Conservation (phyloP, 768 basidiomycete genomes). For the Tricholoma saponaceum region DNA sequence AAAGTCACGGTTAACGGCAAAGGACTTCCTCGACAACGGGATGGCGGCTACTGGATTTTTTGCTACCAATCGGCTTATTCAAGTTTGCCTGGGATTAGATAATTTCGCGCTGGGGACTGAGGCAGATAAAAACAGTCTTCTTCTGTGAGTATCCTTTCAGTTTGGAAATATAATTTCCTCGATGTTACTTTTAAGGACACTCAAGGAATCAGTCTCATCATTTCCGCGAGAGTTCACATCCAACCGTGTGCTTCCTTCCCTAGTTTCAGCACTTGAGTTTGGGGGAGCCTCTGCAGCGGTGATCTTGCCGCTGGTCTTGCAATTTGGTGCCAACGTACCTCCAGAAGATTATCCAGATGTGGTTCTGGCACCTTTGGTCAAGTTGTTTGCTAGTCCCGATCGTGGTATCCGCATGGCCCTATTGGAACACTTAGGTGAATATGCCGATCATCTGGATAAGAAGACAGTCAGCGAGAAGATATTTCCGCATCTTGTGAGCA, state of each 20-base stretch:
- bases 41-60: constrained; percentile 85
- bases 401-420: constrained; percentile 93
- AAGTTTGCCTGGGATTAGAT: constrained; percentile 81
- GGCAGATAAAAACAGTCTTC: constrained; percentile 66
- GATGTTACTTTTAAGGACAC: constrained; percentile 38
- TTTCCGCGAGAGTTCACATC: constrained; percentile 86
- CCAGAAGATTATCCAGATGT: constrained; percentile 64
- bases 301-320: constrained; percentile 82
- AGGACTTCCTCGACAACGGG: constrained; percentile 76
- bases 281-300: constrained; percentile 72
- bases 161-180: constrained; percentile 4
- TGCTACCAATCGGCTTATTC: constrained; percentile 73
- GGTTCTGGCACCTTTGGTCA: constrained; percentile 76
- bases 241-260: constrained; percentile 82
- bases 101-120: constrained; percentile 81
- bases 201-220: constrained; percentile 75
- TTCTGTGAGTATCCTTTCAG: constrained; percentile 45
- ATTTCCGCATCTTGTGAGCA: constrained; percentile 85
- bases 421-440: constrained; percentile 80
- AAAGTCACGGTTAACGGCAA: constrained; percentile 70
- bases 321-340: constrained; percentile 68
- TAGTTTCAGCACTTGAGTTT: constrained; percentile 73
- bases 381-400: constrained; percentile 85
- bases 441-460: constrained; percentile 83
- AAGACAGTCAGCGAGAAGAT: constrained; percentile 82